Evolutionary conservation across 495 filamentous ascomycete genomes (phyloP), one percentile per base, ranked within the genome.

Genomic region (Bacidia rubella): DNA sequence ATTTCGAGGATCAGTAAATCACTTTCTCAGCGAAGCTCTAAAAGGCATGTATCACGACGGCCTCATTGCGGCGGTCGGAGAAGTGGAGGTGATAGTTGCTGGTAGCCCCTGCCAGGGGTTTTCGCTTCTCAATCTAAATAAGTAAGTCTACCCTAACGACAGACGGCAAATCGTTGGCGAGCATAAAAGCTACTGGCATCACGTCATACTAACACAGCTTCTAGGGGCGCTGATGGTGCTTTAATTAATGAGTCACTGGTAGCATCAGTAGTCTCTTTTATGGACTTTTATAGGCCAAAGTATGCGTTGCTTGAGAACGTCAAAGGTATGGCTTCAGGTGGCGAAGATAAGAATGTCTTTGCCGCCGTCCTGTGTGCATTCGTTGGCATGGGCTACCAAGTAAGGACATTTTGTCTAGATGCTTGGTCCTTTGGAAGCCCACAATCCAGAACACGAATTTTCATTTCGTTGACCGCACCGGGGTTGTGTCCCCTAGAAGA

Each of bases 301-400:
- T 87, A 85, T 61, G 83, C 76, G 12, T 40, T 89, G 0, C 67
- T 90, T 2, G 85, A 90, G 63, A 90, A 90, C 54, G 85, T 90
- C 0, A 57, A 71, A 2, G 64, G 58, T 1, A 84, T 90, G 65
- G 71, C 83, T 0, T 67, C 10, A 22, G 60, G 54, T 52, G 25
- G 21, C 35, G 62, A 65, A 15, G 64, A 70, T 3, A 64, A 78
- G 17, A 83, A 85, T 55, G 71, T 82, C 1, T 78, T 86, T 40
- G 77, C 80, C 3, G 82, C 85, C 55, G 63, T 87, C 0, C 68
- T 87, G 11, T 82, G 80, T 54, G 72, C 78, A 5, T 63, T 90
- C 2, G 80, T 88, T 1, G 82, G 77, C 9, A 65, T 90, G 61
- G 83, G 84, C 1, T 90, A 88, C 54, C 84, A 90, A 59, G 68